A percentile compares a stretch with the other conserved stretches of the same genome.
phyloP scores from a whole-genome alignment of 305 asterid genomes.

The Rubia occidens region DNA sequence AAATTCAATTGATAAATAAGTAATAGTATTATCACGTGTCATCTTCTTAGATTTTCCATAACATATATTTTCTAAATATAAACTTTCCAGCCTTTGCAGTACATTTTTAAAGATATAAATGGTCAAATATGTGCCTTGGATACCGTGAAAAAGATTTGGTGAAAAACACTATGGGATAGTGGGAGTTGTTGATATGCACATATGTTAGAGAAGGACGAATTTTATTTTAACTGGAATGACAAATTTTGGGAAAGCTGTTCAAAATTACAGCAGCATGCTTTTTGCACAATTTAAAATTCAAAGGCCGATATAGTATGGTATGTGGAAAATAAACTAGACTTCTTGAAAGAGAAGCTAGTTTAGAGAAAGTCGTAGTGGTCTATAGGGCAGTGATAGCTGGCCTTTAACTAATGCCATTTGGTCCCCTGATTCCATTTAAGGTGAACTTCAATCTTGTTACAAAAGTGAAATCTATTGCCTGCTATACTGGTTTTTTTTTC shows the following conservation, averaged over 20 bases:
- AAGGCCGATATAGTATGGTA: neutral
- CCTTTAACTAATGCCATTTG: neutral
- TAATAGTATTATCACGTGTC: no score
- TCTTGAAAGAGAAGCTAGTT: neutral
- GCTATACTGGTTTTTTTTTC: neutral
- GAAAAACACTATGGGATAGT: neutral
- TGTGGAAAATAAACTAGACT: neutral
- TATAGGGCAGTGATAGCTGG: neutral
- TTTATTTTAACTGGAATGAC: neutral
- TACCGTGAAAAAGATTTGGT: neutral
- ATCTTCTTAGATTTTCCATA: neutral
- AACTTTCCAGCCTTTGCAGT: neutral
- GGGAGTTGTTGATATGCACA: neutral
- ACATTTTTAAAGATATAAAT: no score
- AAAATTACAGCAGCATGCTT: neutral
- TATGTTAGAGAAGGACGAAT: neutral
- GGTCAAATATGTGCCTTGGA: neutral
- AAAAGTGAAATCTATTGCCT: constrained; percentile 2
- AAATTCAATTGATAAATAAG: neutral
- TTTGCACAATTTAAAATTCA: no score
- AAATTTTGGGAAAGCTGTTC: neutral
- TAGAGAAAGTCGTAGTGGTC: neutral
- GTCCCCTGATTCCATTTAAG: neutral
- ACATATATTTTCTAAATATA: neutral
- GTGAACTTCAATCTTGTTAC: neutral